phyloP scores from a whole-genome alignment of 2,329 filamentous ascomycete genomes.

The Corinectria fuckeliana region DNA sequence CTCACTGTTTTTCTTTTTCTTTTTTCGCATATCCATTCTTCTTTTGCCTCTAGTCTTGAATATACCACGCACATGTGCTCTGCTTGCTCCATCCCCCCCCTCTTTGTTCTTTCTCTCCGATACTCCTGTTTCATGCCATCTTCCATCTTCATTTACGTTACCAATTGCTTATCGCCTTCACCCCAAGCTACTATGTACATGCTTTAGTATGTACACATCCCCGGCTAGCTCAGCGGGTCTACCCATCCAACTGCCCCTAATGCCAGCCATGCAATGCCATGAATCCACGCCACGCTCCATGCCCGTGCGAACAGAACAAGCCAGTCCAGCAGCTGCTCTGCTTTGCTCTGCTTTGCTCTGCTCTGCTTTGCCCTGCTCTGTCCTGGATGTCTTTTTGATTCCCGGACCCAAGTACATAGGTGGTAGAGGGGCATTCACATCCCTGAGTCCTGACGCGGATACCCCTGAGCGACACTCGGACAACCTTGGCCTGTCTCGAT shows the following conservation, averaged over 20 bases:
- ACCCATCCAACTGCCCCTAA: no score
- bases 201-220: no score
- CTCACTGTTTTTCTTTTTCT: background rate
- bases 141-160: background rate
- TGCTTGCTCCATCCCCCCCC: background rate
- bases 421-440: background rate
- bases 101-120: background rate
- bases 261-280: slow-evolving; percentile 5
- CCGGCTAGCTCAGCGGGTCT: slow-evolving; percentile 8
- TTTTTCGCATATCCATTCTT: background rate
- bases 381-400: no score
- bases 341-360: slow-evolving; percentile 1
- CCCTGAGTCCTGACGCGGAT: slow-evolving; percentile 14
- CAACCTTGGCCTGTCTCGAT: slow-evolving; percentile 15
- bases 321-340: background rate
- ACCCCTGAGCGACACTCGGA: slow-evolving; percentile 17
- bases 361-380: background rate
- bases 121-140: no score
- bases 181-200: slow-evolving; percentile 1
- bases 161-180: background rate
- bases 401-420: no score
- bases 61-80: slow-evolving; percentile 8
- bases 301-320: background rate
- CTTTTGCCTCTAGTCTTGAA: background rate
- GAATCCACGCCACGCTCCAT: slow-evolving; percentile 3